Percentiles rank a stretch among this genome's conserved stretches.
Evolutionary conservation across 495 filamentous ascomycete species (phyloP).

Genomic region (Penicillium tannophilum): DNA sequence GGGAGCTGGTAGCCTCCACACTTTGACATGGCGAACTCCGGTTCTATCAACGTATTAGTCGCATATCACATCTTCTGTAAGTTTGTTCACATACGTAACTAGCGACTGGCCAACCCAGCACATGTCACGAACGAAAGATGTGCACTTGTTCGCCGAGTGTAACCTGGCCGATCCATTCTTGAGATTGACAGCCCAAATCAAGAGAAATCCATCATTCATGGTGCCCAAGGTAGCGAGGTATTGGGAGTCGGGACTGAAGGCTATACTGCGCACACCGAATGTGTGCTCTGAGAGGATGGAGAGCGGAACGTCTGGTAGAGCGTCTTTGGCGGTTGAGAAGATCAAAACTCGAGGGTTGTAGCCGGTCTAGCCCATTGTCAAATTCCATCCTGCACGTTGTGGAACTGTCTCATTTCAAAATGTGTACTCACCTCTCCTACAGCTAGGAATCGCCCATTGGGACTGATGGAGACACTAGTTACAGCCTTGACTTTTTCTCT

Average conservation of each 20-base stretch:
- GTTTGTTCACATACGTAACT: slow-evolving; percentile 48
- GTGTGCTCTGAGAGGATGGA: slow-evolving; percentile 85
- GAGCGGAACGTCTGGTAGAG: slow-evolving; percentile 77
- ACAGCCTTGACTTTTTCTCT: slow-evolving; percentile 92
- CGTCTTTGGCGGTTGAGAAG: slow-evolving; percentile 76
- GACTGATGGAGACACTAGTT: slow-evolving; percentile 90
- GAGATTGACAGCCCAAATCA: slow-evolving; percentile 83
- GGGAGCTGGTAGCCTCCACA: slow-evolving; percentile 79
- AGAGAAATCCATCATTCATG: slow-evolving; percentile 90
- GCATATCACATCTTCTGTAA: neutral
- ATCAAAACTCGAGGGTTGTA: slow-evolving; percentile 91
- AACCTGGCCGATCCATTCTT: slow-evolving; percentile 83
- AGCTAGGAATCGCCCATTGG: slow-evolving; percentile 84
- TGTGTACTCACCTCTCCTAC: slow-evolving; percentile 73
- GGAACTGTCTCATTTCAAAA: slow-evolving; percentile 17
- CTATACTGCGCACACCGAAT: slow-evolving; percentile 83
- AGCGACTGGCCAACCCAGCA: slow-evolving; percentile 79
- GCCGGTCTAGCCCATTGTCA: slow-evolving; percentile 58
- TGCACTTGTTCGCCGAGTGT: slow-evolving; percentile 94
- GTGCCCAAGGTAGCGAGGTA: slow-evolving; percentile 88
- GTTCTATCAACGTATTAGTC: slow-evolving; percentile 31
- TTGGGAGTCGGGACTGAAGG: slow-evolving; percentile 85
- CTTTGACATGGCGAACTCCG: slow-evolving; percentile 89
- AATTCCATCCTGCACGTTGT: slow-evolving; percentile 22
- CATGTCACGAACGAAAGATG: slow-evolving; percentile 76